Evolutionary conservation across 1,139 yeast species (phyloP), one percentile per base, ranked within the genome.

Genomic region (Lodderomyces elongisporus): DNA sequence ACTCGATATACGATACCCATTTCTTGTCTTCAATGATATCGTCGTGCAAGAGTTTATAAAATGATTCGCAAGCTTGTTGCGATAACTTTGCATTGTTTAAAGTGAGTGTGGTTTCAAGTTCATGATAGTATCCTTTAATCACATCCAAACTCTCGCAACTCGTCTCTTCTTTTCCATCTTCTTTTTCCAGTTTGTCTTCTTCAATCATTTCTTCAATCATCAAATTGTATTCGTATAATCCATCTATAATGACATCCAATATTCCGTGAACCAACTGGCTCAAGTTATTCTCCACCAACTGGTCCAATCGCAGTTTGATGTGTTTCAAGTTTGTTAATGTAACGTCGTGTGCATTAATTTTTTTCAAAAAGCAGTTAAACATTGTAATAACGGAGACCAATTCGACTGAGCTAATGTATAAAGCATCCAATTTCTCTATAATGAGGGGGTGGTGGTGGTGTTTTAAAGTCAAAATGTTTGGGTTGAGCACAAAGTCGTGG

Each of bases 161-260:
- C 24, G 18, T 29, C 4, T 31, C 31, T 5, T 21, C 26, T 6
- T 18, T 17, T 10, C n/a, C 13, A 6, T 17, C 14, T 12, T 20
- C 20, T 4, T 20, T 14, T n/a, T n/a, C n/a, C n/a, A n/a, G n/a
- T 25, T 34, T 17, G 8, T 33, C 30, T 22, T 34, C 22, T 16
- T 31, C 20, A 17, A 20, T 27, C 20, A 38, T 27, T 22, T 43
- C 39, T 15, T 43, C 44, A 31, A 41, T 34, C 30, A 35, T 30
- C 17, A 41, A 18, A 26, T 43, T 43, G 31, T 43, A 43, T 20
- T 43, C 40, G 20, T 43, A 43, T 26, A 43, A 34, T 15, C 36
- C 39, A 21, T 39, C 43, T 18, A 40, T 41, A 4, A 43, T 39
- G 8, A 31, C 30, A 22, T 41, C 43, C 15, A 35, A 23, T 14